phyloP scores from a whole-genome alignment of 768 basidiomycete genomes.

The Trametes coccinea region DNA sequence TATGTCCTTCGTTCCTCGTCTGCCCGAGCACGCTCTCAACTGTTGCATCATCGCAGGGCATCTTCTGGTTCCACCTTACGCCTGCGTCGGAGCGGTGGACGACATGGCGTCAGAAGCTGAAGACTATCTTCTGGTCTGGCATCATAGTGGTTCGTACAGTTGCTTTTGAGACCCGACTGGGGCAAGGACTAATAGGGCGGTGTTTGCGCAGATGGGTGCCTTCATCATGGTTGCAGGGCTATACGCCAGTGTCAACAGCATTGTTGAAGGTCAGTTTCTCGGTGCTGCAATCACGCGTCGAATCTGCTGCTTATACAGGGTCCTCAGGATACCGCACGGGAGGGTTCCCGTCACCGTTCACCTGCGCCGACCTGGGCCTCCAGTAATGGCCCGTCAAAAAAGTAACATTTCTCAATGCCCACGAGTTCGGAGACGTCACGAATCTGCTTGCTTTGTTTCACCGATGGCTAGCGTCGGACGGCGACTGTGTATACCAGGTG shows the following conservation, averaged over 20 bases:
- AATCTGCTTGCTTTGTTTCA: too few relatives aligned
- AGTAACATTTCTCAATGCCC: too few relatives aligned
- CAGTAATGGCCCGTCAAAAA: not conserved
- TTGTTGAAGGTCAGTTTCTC: conserved; percentile 27
- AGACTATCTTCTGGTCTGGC: conserved; percentile 29
- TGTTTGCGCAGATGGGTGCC: conserved; percentile 24
- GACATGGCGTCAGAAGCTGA: conserved; percentile 24
- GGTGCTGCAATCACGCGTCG: not conserved
- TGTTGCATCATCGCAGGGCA: conserved; percentile 14
- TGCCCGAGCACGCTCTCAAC: not conserved
- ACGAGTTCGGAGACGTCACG: too few relatives aligned
- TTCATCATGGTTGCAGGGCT: conserved; percentile 35
- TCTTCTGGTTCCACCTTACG: conserved; percentile 34
- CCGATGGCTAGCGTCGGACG: not conserved
- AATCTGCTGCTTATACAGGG: not conserved
- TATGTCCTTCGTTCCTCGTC: not conserved
- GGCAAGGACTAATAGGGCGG: too few relatives aligned
- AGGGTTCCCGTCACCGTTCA: conserved; percentile 30
- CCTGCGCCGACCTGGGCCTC: conserved; percentile 25
- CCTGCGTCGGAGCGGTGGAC: conserved; percentile 27
- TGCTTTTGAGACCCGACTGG: not conserved
- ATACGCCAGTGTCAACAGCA: conserved; percentile 31
- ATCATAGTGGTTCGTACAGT: conserved; percentile 25
- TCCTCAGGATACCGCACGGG: conserved; percentile 29
- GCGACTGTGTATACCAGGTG: not conserved